Evolutionary conservation across 2,329 filamentous ascomycete species (phyloP).

Genomic region (Knufia fluminis): DNA sequence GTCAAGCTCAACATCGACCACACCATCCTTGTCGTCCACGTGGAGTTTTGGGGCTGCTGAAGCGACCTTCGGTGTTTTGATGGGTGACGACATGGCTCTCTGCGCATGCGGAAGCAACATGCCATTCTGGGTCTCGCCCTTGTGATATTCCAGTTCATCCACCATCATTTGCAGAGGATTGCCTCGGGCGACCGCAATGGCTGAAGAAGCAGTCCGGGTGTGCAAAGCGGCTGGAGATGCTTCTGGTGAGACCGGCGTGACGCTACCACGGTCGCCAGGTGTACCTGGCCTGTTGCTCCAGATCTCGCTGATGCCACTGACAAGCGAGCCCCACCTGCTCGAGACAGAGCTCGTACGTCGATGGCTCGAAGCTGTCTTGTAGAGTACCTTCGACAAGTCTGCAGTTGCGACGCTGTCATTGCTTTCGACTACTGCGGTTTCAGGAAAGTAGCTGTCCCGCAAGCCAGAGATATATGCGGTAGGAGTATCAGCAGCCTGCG

Average conservation of each 20-base stretch:
- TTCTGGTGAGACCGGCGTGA: slow-evolving; percentile 3
- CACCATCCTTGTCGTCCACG: slow-evolving; percentile 41
- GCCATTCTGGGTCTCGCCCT: background rate
- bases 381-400: slow-evolving; percentile 45
- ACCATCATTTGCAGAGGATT: slow-evolving; percentile 10
- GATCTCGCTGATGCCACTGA: slow-evolving; percentile 38
- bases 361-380: slow-evolving; percentile 44
- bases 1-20: slow-evolving; percentile 52
- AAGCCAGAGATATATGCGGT: slow-evolving; percentile 43
- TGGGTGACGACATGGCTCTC: background rate
- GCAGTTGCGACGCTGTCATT: slow-evolving; percentile 43
- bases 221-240: background rate
- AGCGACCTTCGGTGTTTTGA: background rate
- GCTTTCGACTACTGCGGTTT: slow-evolving; percentile 22
- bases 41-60: slow-evolving; percentile 17
- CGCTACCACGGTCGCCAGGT: slow-evolving; percentile 32
- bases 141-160: slow-evolving; percentile 4
- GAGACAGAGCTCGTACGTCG: slow-evolving; percentile 39
- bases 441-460: slow-evolving; percentile 20
- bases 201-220: slow-evolving; percentile 17
- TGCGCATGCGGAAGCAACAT: too few relatives aligned
- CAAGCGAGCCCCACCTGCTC: slow-evolving; percentile 48
- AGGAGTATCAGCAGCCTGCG: slow-evolving; percentile 38
- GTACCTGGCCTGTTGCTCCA: slow-evolving; percentile 45
- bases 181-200: background rate